These are phyloP conservation scores for Pterulicium gracile DNA, from an alignment of 1,284 basidiomycete genomes.

Conservation along the genomic window DNA sequence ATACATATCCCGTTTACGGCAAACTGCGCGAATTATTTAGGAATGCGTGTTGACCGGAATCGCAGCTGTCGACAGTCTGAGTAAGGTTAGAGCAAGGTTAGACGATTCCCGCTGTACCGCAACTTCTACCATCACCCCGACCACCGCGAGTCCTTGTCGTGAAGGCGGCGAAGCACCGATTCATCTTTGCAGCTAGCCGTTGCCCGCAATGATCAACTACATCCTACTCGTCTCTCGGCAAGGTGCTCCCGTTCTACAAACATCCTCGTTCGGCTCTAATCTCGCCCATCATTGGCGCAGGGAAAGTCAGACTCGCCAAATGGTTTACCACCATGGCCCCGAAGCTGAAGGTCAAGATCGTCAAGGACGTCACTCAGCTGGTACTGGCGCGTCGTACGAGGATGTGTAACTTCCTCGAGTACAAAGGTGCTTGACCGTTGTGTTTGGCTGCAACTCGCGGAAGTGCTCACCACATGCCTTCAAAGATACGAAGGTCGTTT, in stretches of 20 bases:
- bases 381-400: constrained; percentile 91
- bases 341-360: constrained; percentile 94
- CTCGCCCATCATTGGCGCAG: constrained; percentile 27
- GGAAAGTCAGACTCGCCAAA: constrained; percentile 96
- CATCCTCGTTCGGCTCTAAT: constrained; percentile 6
- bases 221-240: constrained; percentile 90
- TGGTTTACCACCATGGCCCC: constrained; percentile 97
- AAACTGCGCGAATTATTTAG: no score
- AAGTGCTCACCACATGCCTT: background rate
- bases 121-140: no score
- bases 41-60: no score
- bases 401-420: constrained; percentile 99
- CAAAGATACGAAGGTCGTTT: constrained; percentile 92
- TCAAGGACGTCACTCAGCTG: constrained; percentile 98
- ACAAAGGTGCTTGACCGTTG: constrained; percentile 67
- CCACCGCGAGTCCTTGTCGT: no score
- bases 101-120: no score
- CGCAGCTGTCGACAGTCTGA: no score
- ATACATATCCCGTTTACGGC: no score
- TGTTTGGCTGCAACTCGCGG: background rate
- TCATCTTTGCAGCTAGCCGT: no score
- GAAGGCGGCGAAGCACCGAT: no score
- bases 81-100: no score
- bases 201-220: constrained; percentile 72
- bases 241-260: no score